Base-by-base conservation (phyloP, 805 yeast genomes). In the Tetrapisispora fleetii region DNA sequence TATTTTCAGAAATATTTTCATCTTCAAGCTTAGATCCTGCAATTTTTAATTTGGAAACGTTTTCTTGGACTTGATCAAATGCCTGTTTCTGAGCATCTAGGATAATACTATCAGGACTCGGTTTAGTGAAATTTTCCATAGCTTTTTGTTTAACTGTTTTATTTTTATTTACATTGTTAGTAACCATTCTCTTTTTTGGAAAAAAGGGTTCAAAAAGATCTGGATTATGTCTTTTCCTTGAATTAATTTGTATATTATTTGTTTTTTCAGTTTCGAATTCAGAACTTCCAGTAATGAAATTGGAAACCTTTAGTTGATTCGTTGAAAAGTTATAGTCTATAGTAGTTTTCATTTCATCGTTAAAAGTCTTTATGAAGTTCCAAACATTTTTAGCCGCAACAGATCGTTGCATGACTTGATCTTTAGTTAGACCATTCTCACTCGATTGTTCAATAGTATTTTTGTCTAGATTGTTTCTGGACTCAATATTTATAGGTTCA, bases 21-120 rank as follows among this genome's bases (percentile, higher is more conserved):
- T 33, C 43, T 2, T 51, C 50, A 2, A 60, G 56, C 7, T 53
- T 52, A 2, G 60, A 58, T 13, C 54, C 51, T 18, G 56, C 54
- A 40, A 58, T 47, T 21, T 22, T 21, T 17, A 54, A 22, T 19
- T 51, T 46, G 0, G 49, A n/a, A 4, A 50, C 44, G 22, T 45
- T 45, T 33, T 38, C 40, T 22, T 45, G 41, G 7, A 45, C 33
- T 4, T 66, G 62, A 17, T 68, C 67, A 46, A 77, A 65, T 0
- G 77, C 76, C 10, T 58, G 53, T 3, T 68, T 67, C 62, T 85
- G 93, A 0, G 88, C 87, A 38, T 68, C 64, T 45, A 77, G 58
- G 2, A 84, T 73, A 44, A 72, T 64, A 58, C 88, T 96, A 67
- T 90, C 97, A 5, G 96, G 96, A 55, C 95, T 84, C 16, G 89